Conservation (phyloP, 2,329 filamentous ascomycete species). For the Calonectria pauciramosa region DNA sequence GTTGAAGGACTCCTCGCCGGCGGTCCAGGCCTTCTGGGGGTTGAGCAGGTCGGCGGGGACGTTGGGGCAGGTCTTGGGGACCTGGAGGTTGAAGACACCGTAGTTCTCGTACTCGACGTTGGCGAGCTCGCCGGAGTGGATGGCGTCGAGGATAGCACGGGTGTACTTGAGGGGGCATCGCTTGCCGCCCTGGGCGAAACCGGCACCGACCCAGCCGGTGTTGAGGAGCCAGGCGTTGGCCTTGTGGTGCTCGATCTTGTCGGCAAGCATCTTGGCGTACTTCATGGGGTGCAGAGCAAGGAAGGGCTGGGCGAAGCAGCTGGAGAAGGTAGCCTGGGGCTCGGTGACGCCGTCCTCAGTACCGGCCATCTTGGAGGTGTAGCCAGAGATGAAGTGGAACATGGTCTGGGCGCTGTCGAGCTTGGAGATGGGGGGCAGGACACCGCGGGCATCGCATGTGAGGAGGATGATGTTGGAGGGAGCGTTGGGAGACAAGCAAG, state of each 20-base stretch:
- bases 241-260: constrained; percentile 96
- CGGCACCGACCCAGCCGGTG: constrained; percentile 97
- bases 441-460: constrained; percentile 97
- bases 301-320: constrained; percentile 99
- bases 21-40: constrained; percentile 93
- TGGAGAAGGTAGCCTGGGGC: constrained; percentile 98
- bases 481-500: constrained; percentile 88
- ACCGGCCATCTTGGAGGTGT: constrained; percentile 99
- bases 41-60: constrained; percentile 95
- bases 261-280: constrained; percentile 97
- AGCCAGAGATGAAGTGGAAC: constrained; percentile 99
- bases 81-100: constrained; percentile 94
- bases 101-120: constrained; percentile 95
- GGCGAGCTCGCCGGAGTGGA: constrained; percentile 96
- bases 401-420: constrained; percentile 95
- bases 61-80: constrained; percentile 91
- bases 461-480: constrained; percentile 98
- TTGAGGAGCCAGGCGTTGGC: constrained; percentile 98
- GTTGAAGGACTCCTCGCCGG: constrained; percentile 84
- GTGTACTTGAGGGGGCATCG: constrained; percentile 99
- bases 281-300: constrained; percentile 98
- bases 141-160: constrained; percentile 96
- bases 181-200: constrained; percentile 91
- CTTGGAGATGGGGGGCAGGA: constrained; percentile 98
- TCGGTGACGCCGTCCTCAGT: constrained; percentile 98